Conservation (phyloP, 495 filamentous ascomycete genomes). For the Tuber calosporum region DNA sequence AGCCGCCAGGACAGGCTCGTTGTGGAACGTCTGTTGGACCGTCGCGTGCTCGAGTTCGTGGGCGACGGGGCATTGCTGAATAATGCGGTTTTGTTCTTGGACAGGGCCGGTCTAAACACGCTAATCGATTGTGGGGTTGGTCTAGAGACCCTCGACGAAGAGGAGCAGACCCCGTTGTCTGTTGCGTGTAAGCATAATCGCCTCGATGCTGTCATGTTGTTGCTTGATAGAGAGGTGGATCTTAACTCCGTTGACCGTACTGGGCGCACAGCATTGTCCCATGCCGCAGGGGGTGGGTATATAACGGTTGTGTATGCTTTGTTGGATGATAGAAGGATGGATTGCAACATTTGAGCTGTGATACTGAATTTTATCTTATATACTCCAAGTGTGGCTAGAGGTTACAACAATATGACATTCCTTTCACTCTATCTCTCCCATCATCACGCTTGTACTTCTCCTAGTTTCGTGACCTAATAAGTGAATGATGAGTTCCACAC, state of each 20-base stretch:
- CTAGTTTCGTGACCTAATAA: no score
- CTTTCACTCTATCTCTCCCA: no score
- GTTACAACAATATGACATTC: no score
- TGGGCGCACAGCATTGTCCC: not conserved
- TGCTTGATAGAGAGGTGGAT: not conserved
- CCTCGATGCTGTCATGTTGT: not conserved
- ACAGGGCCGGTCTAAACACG: not conserved
- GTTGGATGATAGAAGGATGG: not conserved
- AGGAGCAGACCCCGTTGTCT: not conserved
- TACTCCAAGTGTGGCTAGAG: no score
- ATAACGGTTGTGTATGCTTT: not conserved
- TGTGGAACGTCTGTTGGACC: not conserved
- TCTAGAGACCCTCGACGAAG: not conserved
- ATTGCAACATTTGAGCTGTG: not conserved
- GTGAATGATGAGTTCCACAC: no score
- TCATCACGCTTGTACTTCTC: no score
- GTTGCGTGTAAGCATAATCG: not conserved
- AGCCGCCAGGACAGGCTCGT: not conserved
- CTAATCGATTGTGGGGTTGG: not conserved
- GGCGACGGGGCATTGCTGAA: not conserved
- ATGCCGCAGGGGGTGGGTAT: not conserved
- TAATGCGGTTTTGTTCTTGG: not conserved
- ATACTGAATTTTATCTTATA: no score
- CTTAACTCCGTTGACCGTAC: not conserved
- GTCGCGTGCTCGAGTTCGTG: not conserved